Evolutionary conservation across 495 filamentous ascomycete genomes (phyloP).

Genomic region (Collariella sp.): DNA sequence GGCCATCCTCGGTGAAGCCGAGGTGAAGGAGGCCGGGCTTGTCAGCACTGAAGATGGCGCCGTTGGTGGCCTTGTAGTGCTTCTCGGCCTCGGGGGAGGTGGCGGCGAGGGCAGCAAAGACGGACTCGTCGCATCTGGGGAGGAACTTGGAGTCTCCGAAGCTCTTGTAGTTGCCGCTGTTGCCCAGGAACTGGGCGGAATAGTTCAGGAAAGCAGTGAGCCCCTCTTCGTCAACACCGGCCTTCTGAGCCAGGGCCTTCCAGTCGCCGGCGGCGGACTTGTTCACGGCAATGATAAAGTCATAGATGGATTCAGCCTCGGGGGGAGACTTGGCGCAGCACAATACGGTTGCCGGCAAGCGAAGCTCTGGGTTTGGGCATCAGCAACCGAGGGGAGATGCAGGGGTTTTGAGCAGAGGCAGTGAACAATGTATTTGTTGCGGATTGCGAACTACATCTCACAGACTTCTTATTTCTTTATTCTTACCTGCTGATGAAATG

Average conservation of each 20-base stretch:
- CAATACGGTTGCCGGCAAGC: constrained; percentile 75
- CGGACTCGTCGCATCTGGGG: constrained; percentile 59
- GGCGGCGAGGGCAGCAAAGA: constrained; percentile 63
- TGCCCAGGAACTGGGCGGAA: constrained; percentile 80
- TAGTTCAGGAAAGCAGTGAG: constrained; percentile 77
- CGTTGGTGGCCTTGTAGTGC: constrained; percentile 58
- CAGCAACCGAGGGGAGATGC: not conserved
- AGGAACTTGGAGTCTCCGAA: constrained; percentile 96
- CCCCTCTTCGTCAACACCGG: constrained; percentile 59
- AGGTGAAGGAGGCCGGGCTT: constrained; percentile 67
- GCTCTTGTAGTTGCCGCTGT: constrained; percentile 90
- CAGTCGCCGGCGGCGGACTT: constrained; percentile 69
- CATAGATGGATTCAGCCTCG: constrained; percentile 83
- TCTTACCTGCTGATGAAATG: constrained; percentile 80
- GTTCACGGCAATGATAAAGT: constrained; percentile 79
- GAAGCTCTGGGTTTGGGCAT: constrained; percentile 52
- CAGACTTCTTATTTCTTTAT: too few relatives aligned
- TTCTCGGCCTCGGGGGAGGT: constrained; percentile 50
- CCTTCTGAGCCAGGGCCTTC: constrained; percentile 58
- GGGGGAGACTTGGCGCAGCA: constrained; percentile 82
- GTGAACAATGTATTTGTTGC: not conserved
- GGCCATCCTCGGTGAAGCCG: constrained; percentile 73
- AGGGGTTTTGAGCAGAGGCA: not conserved
- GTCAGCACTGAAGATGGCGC: constrained; percentile 65
- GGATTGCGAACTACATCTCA: too few relatives aligned